phyloP scores from a whole-genome alignment of 768 basidiomycete species.

The Roridomyces roridus region DNA sequence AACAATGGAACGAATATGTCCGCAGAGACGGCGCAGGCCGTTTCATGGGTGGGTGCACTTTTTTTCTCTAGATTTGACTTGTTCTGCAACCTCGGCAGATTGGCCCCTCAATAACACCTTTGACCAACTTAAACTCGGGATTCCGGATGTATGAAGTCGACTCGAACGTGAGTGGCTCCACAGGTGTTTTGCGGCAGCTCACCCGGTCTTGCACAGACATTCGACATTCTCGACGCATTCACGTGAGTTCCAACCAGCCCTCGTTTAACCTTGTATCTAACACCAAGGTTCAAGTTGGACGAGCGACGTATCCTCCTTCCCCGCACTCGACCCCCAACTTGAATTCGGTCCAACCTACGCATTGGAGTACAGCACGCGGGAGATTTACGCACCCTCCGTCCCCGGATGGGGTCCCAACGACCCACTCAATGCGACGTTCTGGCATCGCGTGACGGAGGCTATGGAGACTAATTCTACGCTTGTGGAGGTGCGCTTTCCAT shows the following conservation, averaged over 20 bases:
- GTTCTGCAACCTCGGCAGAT: no score
- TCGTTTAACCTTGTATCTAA: background rate
- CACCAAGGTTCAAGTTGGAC: conserved; percentile 55
- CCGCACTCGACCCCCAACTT: conserved; percentile 61
- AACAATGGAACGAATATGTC: conserved; percentile 14
- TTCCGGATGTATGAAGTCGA: conserved; percentile 78
- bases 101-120: conserved; percentile 72
- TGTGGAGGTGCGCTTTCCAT: conserved; percentile 52
- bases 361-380: conserved; percentile 74
- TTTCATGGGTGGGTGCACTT: conserved; percentile 39
- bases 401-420: conserved; percentile 64
- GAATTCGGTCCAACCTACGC: conserved; percentile 63
- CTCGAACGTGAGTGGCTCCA: conserved; percentile 53
- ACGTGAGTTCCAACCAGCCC: conserved; percentile 55
- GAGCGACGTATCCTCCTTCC: conserved; percentile 64
- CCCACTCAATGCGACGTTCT: conserved; percentile 83
- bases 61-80: no score
- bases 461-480: conserved; percentile 63
- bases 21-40: conserved; percentile 13
- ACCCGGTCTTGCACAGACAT: conserved; percentile 53
- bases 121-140: conserved; percentile 75
- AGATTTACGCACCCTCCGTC: conserved; percentile 64
- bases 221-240: conserved; percentile 78
- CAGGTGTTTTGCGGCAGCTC: background rate
- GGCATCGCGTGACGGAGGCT: conserved; percentile 81